phyloP scores from a whole-genome alignment of 345 rosid species.

The Nasturtium officinale region DNA sequence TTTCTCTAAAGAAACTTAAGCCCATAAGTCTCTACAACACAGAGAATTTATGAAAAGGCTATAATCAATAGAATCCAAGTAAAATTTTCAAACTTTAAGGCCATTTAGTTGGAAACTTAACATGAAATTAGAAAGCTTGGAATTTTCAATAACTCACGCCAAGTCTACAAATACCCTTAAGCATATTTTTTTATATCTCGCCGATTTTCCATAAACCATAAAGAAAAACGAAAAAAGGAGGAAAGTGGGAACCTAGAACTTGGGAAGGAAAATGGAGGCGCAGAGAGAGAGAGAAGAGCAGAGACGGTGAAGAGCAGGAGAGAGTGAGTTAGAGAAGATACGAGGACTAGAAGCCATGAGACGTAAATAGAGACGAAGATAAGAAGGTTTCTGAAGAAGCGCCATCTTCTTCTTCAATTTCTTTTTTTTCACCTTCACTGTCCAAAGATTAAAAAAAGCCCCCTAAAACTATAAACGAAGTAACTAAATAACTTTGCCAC shows the following conservation, averaged over 20 bases:
- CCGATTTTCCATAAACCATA: background rate
- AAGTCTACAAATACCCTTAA: background rate
- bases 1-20: background rate
- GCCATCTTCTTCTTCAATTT: conserved; percentile 33
- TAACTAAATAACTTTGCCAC: conserved; percentile 15
- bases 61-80: background rate
- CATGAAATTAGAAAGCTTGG: background rate
- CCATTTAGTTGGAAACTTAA: conserved; percentile 12
- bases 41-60: background rate
- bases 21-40: background rate
- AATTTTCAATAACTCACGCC: conserved; percentile 7
- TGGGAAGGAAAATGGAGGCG: conserved; percentile 43
- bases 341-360: conserved; percentile 47
- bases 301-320: conserved; percentile 36
- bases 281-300: conserved; percentile 18
- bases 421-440: background rate
- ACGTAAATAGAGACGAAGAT: conserved; percentile 34
- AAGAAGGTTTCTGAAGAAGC: conserved; percentile 41
- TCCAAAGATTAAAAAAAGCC: conserved; percentile 5
- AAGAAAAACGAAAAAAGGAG: background rate
- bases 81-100: background rate
- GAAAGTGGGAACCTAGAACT: conserved; percentile 52
- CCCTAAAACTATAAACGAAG: background rate
- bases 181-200: background rate
- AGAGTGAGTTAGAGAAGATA: conserved; percentile 22